Evolutionary conservation across 179 eudicot genomes (phyloP).

Genomic region (Corrigiola litoralis): DNA sequence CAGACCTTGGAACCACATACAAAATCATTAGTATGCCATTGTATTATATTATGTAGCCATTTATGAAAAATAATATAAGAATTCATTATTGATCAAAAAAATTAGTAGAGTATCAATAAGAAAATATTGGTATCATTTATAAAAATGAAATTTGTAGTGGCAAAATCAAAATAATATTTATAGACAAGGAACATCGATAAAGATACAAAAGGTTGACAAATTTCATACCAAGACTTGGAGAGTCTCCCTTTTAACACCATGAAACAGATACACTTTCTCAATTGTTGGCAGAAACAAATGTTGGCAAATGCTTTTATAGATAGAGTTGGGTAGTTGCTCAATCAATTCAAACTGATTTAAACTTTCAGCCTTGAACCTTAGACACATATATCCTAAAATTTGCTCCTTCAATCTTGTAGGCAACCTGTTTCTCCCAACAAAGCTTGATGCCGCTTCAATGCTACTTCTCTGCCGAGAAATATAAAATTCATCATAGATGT

Average conservation of each 20-base stretch:
- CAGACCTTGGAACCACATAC: too few species aligned
- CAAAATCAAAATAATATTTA: too few species aligned
- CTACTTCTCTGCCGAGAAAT: conserved; percentile 50
- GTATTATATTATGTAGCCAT: too few species aligned
- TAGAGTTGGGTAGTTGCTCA: conserved; percentile 72
- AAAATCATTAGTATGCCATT: too few species aligned
- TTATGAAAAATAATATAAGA: too few species aligned
- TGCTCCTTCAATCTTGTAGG: conserved; percentile 67
- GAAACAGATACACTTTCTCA: conserved; percentile 58
- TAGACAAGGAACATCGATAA: too few species aligned
- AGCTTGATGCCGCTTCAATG: conserved; percentile 74
- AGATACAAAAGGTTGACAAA: neutral
- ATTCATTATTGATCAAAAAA: too few species aligned
- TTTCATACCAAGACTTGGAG: conserved; percentile 54
- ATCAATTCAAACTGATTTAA: conserved; percentile 70
- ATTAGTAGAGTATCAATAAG: too few species aligned
- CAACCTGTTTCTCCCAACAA: conserved; percentile 54
- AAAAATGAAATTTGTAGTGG: too few species aligned
- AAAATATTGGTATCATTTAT: too few species aligned
- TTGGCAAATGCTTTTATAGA: conserved; percentile 60
- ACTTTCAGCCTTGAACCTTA: conserved; percentile 80
- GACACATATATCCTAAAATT: conserved; percentile 72
- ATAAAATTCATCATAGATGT: neutral
- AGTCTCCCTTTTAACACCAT: conserved; percentile 52
- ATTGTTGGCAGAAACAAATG: conserved; percentile 65